These are phyloP conservation scores for Kodamaea sp. DNA, from an alignment of 1,139 yeast species.

Conservation along the genomic window DNA sequence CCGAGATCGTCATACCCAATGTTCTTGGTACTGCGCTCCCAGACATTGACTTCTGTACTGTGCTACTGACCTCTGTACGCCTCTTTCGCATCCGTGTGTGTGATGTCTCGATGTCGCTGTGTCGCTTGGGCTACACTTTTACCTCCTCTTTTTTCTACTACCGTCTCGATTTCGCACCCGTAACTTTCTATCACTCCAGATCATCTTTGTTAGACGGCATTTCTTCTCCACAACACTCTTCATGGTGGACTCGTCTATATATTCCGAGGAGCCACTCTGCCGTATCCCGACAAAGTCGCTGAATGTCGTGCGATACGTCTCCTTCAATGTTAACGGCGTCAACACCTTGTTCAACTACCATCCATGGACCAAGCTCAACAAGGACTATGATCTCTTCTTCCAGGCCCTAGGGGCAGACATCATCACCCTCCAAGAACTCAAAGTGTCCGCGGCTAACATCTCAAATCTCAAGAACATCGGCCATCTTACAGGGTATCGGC, in stretches of 20 bases:
- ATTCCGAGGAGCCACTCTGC: background rate
- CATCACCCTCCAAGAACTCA: constrained; percentile 82
- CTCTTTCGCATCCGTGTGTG: too few relatives aligned
- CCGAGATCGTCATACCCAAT: too few relatives aligned
- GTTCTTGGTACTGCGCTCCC: too few relatives aligned
- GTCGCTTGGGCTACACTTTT: too few relatives aligned
- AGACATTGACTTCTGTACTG: too few relatives aligned
- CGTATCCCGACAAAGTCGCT: constrained; percentile 1
- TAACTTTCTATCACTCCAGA: too few relatives aligned
- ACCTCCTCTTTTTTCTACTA: too few relatives aligned
- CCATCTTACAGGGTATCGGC: constrained; percentile 54
- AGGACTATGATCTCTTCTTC: constrained; percentile 53
- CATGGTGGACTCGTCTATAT: background rate
- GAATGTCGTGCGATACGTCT: constrained; percentile 45
- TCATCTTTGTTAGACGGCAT: too few relatives aligned
- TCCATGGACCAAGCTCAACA: constrained; percentile 68
- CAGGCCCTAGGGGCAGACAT: constrained; percentile 66
- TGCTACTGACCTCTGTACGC: too few relatives aligned
- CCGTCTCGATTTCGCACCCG: too few relatives aligned
- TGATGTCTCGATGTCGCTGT: too few relatives aligned
- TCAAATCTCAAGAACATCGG: constrained; percentile 47
- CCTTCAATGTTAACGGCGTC: constrained; percentile 86
- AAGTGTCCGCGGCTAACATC: constrained; percentile 56
- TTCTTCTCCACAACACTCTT: too few relatives aligned
- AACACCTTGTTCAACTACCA: constrained; percentile 77